A percentile compares a stretch with the other conserved stretches of the same genome.
phyloP scores from a whole-genome alignment of 371 early-diverging fungal species.

The Smittium culicis region DNA sequence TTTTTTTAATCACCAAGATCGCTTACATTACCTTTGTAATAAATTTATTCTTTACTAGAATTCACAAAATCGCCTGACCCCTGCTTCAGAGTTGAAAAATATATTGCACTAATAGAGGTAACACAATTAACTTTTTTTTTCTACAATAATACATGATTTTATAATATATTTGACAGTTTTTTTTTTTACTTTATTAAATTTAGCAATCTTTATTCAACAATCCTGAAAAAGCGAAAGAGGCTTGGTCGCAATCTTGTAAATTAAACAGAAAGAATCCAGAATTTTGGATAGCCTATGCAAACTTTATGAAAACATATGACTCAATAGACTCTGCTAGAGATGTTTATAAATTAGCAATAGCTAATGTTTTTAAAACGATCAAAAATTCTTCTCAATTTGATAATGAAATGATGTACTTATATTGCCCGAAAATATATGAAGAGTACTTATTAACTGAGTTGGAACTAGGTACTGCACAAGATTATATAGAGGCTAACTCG shows the following conservation, averaged over 20 bases:
- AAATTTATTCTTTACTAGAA: neutral
- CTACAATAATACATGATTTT: too few relatives aligned
- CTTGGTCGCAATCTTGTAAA: neutral
- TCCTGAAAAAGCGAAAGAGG: constrained; percentile 1
- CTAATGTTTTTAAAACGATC: neutral
- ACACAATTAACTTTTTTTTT: too few relatives aligned
- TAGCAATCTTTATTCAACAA: constrained; percentile 7
- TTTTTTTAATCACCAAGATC: neutral
- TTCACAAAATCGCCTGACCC: constrained; percentile 9
- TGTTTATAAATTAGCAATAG: constrained; percentile 1
- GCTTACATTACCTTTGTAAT: neutral
- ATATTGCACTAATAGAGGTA: constrained; percentile 1
- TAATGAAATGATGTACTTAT: neutral
- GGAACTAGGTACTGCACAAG: neutral
- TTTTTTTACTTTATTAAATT: too few relatives aligned
- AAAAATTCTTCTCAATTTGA: neutral
- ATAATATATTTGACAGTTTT: too few relatives aligned
- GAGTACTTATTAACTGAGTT: neutral
- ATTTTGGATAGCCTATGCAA: constrained; percentile 6
- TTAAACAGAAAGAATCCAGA: constrained; percentile 5
- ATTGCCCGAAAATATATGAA: constrained; percentile 1
- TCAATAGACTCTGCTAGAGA: neutral
- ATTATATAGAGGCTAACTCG: neutral
- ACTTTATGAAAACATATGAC: constrained; percentile 6
- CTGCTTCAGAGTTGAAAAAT: constrained; percentile 8